phyloP scores from a whole-genome alignment of 129 eudicot genomes.

The Apium graveolens region DNA sequence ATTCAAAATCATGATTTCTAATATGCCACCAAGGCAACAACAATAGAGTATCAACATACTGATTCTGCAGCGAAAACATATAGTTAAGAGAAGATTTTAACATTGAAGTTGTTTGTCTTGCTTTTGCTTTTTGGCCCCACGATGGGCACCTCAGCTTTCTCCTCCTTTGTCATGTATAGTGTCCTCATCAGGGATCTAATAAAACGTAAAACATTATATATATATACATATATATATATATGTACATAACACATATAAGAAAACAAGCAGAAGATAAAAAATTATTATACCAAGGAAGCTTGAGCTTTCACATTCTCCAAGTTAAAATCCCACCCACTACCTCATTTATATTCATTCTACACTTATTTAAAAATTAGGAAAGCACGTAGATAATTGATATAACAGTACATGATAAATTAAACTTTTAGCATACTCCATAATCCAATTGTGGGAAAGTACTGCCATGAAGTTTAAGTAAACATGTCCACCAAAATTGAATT shows the following conservation, averaged over 20 bases:
- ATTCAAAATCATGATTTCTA: neutral
- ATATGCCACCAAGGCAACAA: neutral
- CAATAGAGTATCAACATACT: slow-evolving; percentile 22
- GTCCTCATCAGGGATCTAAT: too few relatives aligned
- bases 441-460: neutral
- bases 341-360: slow-evolving; percentile 93
- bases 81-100: slow-evolving; percentile 39
- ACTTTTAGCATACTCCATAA: neutral
- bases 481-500: neutral
- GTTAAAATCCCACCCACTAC: slow-evolving; percentile 93
- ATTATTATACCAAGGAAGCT: slow-evolving; percentile 74
- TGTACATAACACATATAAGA: too few relatives aligned
- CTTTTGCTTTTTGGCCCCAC: slow-evolving; percentile 30
- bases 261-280: neutral
- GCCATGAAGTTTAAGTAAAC: neutral
- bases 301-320: slow-evolving; percentile 93
- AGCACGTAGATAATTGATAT: too few relatives aligned
- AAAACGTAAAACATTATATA: too few relatives aligned
- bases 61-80: slow-evolving; percentile 42
- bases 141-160: slow-evolving; percentile 21
- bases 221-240: too few relatives aligned
- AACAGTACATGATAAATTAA: neutral
- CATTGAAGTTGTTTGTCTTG: slow-evolving; percentile 34
- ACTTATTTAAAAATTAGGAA: slow-evolving; percentile 13
- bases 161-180: slow-evolving; percentile 56